These are phyloP conservation scores for Euphorbia peplus DNA, from an alignment of 345 rosid genomes.

Conservation along the genomic window DNA sequence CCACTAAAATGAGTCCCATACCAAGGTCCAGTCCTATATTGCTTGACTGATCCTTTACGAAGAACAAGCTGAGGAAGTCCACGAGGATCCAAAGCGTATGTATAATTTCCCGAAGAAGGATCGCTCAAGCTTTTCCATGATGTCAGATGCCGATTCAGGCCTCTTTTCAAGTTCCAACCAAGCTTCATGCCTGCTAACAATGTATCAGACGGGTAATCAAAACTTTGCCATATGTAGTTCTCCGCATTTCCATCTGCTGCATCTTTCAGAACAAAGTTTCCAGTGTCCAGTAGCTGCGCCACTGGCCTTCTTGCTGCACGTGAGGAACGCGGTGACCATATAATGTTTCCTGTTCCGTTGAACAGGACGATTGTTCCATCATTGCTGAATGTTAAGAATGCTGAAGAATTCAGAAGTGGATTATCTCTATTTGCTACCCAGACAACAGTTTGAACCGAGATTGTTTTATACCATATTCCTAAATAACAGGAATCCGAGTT, in stretches of 20 bases:
- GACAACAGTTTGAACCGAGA: conserved; percentile 6
- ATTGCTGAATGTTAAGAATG: conserved; percentile 10
- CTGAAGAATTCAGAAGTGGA: conserved; percentile 8
- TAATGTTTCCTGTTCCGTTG: background rate
- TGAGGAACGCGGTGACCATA: conserved; percentile 8
- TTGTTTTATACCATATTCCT: conserved; percentile 15
- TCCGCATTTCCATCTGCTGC: background rate
- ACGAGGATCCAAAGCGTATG: conserved; percentile 20
- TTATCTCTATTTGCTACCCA: conserved; percentile 12
- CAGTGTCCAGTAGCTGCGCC: conserved; percentile 30
- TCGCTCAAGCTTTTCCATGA: conserved; percentile 26
- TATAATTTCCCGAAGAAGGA: conserved; percentile 18
- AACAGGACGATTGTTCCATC: conserved; percentile 17
- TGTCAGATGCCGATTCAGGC: conserved; percentile 22
- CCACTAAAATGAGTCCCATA: conserved; percentile 29
- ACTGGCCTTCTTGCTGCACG: conserved; percentile 3
- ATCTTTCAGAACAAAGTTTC: conserved; percentile 30
- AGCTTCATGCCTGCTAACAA: conserved; percentile 37
- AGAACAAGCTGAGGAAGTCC: conserved; percentile 32
- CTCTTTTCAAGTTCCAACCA: conserved; percentile 32
- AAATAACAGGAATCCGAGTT: background rate
- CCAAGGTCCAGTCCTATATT: conserved; percentile 37
- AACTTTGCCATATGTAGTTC: conserved; percentile 34
- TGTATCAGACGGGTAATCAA: conserved; percentile 29
- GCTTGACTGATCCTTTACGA: conserved; percentile 16